Evolutionary conservation across 2,329 filamentous ascomycete species (phyloP).

Genomic region (Endocalyx cinctus): DNA sequence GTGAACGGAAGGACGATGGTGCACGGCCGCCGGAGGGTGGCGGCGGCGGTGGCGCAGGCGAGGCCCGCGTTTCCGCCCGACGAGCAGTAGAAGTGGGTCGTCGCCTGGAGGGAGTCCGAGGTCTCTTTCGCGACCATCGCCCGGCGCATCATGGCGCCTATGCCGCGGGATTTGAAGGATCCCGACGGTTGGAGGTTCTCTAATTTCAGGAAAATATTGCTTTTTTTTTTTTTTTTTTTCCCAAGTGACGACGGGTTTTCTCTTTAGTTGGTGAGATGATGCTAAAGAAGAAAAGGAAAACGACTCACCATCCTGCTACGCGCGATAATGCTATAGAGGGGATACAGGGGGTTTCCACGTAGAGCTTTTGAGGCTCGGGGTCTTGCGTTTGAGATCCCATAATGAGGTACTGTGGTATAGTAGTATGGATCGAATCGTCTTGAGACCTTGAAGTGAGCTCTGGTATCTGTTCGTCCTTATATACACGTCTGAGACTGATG

Average conservation of each 20-base stretch:
- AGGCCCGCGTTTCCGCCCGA: conserved; percentile 83
- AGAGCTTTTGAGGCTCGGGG: conserved; percentile 46
- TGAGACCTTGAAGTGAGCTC: no score
- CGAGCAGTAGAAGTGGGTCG: conserved; percentile 69
- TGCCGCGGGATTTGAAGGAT: conserved; percentile 79
- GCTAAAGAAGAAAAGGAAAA: conserved; percentile 1
- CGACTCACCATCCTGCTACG: conserved; percentile 64
- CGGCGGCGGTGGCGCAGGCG: conserved; percentile 70
- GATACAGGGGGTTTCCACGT: conserved; percentile 68
- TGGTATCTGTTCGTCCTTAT: no score
- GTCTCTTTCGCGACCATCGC: conserved; percentile 22
- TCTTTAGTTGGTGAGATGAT: background rate
- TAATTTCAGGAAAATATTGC: conserved; percentile 79
- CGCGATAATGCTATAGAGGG: conserved; percentile 63
- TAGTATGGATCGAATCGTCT: no score
- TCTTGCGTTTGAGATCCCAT: background rate
- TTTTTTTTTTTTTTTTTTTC: conserved; percentile 21
- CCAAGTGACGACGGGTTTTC: no score
- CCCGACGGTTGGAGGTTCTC: conserved; percentile 81
- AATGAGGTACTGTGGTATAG: no score
- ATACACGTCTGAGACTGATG: no score
- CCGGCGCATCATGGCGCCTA: conserved; percentile 64
- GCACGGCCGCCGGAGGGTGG: conserved; percentile 57
- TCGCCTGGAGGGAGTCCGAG: conserved; percentile 17
- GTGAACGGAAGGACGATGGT: conserved; percentile 70